These are phyloP conservation scores for Umbelopsis sp. DNA, from an alignment of 371 early-diverging fungal genomes.

Conservation along the genomic window DNA sequence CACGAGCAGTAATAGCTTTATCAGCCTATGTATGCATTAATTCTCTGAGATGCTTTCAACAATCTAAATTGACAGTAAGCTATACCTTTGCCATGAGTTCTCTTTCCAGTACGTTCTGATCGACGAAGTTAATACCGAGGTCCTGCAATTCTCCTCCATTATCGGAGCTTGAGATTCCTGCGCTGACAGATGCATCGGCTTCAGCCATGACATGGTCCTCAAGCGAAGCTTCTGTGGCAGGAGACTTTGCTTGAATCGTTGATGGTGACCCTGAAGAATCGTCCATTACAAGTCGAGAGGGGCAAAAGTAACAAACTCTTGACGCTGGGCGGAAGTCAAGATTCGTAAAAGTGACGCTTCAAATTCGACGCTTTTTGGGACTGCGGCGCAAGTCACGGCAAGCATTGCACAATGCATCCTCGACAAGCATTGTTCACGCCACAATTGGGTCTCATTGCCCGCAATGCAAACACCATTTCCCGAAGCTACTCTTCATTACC, in stretches of 20 bases:
- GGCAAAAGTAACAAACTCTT: not conserved
- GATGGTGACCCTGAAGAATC: not conserved
- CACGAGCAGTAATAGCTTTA: slow-evolving; percentile 60
- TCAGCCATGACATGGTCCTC: not conserved
- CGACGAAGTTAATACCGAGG: slow-evolving; percentile 62
- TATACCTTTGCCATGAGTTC: slow-evolving; percentile 66
- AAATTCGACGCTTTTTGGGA: slow-evolving; percentile 4
- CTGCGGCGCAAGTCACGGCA: not conserved
- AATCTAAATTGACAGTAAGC: not conserved
- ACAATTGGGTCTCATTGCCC: not conserved
- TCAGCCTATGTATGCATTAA: slow-evolving; percentile 48
- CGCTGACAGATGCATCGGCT: not conserved
- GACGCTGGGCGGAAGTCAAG: too few relatives aligned
- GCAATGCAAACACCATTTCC: not conserved
- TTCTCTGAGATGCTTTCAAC: not conserved
- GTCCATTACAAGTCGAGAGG: slow-evolving; percentile 4
- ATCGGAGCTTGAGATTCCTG: slow-evolving; percentile 1
- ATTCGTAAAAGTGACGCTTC: slow-evolving; percentile 1
- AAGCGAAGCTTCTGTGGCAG: not conserved
- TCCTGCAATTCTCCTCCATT: slow-evolving; percentile 28
- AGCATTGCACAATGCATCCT: not conserved
- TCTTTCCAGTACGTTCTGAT: slow-evolving; percentile 66
- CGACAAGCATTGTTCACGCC: slow-evolving; percentile 14
- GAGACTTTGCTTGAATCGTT: not conserved
- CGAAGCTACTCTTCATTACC: slow-evolving; percentile 35